Evolutionary conservation across 345 rosid species (phyloP).

Genomic region (Punica granatum): DNA sequence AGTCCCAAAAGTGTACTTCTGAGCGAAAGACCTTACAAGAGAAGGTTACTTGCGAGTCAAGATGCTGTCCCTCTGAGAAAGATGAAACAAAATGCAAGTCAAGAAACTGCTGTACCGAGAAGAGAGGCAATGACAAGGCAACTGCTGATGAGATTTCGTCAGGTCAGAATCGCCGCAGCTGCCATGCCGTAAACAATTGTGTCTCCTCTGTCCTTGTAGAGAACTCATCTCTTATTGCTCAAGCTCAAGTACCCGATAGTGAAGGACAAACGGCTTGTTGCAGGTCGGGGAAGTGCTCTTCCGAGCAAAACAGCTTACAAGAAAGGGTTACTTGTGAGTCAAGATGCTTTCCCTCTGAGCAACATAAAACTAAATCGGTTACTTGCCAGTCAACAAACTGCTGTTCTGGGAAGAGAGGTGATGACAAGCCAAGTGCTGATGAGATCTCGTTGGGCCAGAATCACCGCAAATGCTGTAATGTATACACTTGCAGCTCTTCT

Average conservation of each 20-base stretch:
- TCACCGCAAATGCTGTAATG: neutral
- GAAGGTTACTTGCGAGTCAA: neutral
- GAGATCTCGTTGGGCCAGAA: neutral
- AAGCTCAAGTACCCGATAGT: slow-evolving; percentile 5
- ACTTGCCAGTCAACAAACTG: neutral
- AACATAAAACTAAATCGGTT: neutral
- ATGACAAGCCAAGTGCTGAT: too few relatives aligned
- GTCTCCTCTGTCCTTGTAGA: neutral
- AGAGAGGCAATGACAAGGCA: too few relatives aligned
- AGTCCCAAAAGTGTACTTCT: neutral
- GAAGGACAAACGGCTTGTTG: neutral
- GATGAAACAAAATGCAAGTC: neutral
- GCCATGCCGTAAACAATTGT: too few relatives aligned
- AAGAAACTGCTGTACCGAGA: neutral
- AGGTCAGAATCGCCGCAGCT: too few relatives aligned
- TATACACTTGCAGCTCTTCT: neutral
- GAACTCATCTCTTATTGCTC: neutral
- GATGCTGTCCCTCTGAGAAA: too few relatives aligned
- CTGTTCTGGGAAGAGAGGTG: neutral
- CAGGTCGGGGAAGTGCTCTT: neutral
- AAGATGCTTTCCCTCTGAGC: too few relatives aligned
- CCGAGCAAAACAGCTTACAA: neutral
- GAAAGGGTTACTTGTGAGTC: neutral
- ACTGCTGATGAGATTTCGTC: too few relatives aligned
- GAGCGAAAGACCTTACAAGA: neutral